phyloP scores from a whole-genome alignment of 2,329 filamentous ascomycete genomes.

The Fusarium multiceps region DNA sequence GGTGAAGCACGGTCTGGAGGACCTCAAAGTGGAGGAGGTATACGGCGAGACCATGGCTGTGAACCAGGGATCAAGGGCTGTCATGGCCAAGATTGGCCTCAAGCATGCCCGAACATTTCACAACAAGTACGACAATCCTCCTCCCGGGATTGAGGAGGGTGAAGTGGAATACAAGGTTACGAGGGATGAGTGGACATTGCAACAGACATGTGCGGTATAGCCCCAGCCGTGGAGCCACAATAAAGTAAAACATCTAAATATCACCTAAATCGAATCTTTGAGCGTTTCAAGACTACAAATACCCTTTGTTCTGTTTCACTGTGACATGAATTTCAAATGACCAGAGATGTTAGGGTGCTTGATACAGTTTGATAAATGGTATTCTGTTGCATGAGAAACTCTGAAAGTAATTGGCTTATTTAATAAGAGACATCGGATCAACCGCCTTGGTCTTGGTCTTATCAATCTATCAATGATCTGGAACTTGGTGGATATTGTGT shows the following conservation, averaged over 20 bases:
- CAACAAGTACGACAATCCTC: conserved; percentile 43
- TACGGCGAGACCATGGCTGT: conserved; percentile 49
- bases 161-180: conserved; percentile 45
- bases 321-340: conserved; percentile 18
- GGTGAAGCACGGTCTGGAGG: conserved; percentile 46
- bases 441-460: neutral
- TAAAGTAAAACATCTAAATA: neutral
- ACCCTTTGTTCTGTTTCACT: neutral
- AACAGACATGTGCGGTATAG: conserved; percentile 19
- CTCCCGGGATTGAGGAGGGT: conserved; percentile 43
- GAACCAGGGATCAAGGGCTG: conserved; percentile 44
- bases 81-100: conserved; percentile 36
- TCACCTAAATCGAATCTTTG: neutral
- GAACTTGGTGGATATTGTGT: neutral
- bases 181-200: conserved; percentile 34
- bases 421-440: neutral
- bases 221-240: neutral
- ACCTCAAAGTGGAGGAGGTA: conserved; percentile 41
- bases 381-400: neutral
- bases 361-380: neutral
- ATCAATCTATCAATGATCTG: neutral
- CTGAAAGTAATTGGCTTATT: neutral
- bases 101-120: conserved; percentile 41
- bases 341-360: neutral
- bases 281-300: neutral